Percentiles rank a stretch among this genome's conserved stretches.
These are phyloP conservation scores for Corchorus olitorius DNA, from an alignment of 345 rosid species.

Conservation along the genomic window DNA sequence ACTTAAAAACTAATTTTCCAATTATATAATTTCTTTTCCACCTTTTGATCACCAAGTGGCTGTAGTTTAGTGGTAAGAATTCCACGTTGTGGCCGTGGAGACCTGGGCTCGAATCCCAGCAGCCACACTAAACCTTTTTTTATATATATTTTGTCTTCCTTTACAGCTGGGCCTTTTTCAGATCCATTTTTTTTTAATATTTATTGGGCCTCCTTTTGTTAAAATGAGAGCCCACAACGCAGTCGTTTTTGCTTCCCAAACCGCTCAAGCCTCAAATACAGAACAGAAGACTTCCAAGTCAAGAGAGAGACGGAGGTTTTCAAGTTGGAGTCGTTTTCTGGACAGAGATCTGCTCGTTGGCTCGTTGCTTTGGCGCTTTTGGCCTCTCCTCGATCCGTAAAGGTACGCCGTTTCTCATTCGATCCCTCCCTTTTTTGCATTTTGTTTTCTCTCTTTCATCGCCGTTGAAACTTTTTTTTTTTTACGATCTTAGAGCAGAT, in stretches of 20 bases:
- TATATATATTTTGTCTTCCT: not conserved
- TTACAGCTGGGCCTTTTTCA: not conserved
- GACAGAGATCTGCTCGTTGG: not conserved
- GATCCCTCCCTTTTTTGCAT: not conserved
- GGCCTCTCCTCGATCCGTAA: not conserved
- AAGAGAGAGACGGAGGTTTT: not conserved
- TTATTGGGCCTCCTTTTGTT: not conserved
- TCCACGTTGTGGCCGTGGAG: slow-evolving; percentile 94
- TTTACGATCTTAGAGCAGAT: not conserved
- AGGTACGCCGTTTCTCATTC: not conserved
- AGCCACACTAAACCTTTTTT: slow-evolving; percentile 48
- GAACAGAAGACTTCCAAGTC: not conserved
- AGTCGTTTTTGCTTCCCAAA: not conserved
- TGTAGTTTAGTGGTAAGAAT: slow-evolving; percentile 93
- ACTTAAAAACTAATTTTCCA: too few species aligned
- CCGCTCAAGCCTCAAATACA: not conserved
- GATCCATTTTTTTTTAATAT: not conserved
- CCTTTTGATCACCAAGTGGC: slow-evolving; percentile 27
- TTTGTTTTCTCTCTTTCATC: not conserved
- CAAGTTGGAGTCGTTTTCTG: not conserved
- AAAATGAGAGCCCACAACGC: not conserved
- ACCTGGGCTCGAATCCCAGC: slow-evolving; percentile 98
- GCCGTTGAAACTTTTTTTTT: not conserved
- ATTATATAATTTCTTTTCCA: not conserved
- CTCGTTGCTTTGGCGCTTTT: not conserved